Conservation (phyloP, 2,329 filamentous ascomycete genomes). For the Esteya vermicola region DNA sequence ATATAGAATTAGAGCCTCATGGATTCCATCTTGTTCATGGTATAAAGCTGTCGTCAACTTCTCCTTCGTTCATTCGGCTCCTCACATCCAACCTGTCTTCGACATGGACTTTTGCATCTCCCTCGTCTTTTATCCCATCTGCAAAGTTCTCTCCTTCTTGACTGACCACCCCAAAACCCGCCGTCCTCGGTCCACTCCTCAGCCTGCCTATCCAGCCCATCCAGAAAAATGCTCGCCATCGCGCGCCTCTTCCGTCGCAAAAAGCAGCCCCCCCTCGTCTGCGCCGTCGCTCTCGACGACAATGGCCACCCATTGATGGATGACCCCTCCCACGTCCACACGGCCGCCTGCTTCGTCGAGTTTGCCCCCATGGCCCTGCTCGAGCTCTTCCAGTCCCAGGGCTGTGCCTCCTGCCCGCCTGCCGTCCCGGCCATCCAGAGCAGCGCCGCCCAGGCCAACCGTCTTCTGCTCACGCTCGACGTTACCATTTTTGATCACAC, state of each 20-base stretch:
- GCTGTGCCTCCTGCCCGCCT: slow-evolving; percentile 19
- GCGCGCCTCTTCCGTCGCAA: slow-evolving; percentile 16
- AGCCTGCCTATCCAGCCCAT: too few relatives aligned
- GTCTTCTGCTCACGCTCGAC: slow-evolving; percentile 19
- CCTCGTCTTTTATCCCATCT: too few relatives aligned
- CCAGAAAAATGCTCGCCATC: too few relatives aligned
- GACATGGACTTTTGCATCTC: too few relatives aligned
- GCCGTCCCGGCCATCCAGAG: slow-evolving; percentile 17
- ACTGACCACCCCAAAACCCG: too few relatives aligned
- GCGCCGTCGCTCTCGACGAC: slow-evolving; percentile 15
- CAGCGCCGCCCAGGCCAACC: slow-evolving; percentile 14
- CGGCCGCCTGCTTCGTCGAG: slow-evolving; percentile 18
- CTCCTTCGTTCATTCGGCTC: too few relatives aligned
- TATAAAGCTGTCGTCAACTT: too few relatives aligned
- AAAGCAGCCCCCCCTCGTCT: slow-evolving; percentile 18
- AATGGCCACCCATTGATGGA: slow-evolving; percentile 6
- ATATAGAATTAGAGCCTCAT: too few relatives aligned
- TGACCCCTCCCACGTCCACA: slow-evolving; percentile 17
- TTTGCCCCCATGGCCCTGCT: slow-evolving; percentile 18
- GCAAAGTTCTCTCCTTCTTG: too few relatives aligned
- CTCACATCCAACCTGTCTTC: too few relatives aligned
- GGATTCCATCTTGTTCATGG: too few relatives aligned
- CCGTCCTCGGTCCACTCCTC: too few relatives aligned
- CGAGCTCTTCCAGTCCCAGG: slow-evolving; percentile 22
- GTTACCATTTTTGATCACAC: slow-evolving; percentile 20